Base-by-base conservation (phyloP, 495 filamentous ascomycete species). In the Penicillium egyptiacum region DNA sequence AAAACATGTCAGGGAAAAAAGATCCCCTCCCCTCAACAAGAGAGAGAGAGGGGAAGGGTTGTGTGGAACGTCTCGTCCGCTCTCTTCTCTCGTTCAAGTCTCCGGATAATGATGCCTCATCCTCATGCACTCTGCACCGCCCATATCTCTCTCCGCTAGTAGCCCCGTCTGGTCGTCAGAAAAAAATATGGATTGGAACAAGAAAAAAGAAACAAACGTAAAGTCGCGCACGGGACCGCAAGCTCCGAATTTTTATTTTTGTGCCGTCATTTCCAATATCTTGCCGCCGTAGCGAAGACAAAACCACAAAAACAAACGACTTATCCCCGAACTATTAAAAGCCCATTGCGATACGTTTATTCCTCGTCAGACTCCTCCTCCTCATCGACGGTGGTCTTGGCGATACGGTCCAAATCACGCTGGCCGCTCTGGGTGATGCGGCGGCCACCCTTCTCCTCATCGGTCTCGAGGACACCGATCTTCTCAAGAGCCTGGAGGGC, bases 361-460 rank as follows among this genome's bases (percentile, higher is more conserved):
- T 79, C 75, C 48, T 78, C 74, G 62, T 78, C 76, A 52, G 75
- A 75, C 69, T 78, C 75, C 72, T 79, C 75, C 68, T 79, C 76
- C 70, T 79, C 77, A 57, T 78, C 77, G 60, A 78, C 75, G 68
- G 77, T 79, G 70, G 77, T 78, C 74, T 77, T 78, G 69, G 77
- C 77, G 61, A 79, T 79, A 89, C 94, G 92, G 82, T 97, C 94
- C 81, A 98, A 83, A 92, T 98, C 94, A 76, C 94, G 89, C 83
- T 97, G 94, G 63, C 94, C 94, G 70, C 84, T 83, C 82, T 98
- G 91, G 67, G 94, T 96, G 76, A 98, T 98, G 67, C 94, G 84
- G 66, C 94, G 88, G 65, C 94, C 94, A 80, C 94, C 94, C 84
- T 93, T 94, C 51, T 96, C 93, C 84, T 95, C 92, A 72, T 97